phyloP scores from a whole-genome alignment of 371 early-diverging fungal genomes.

The Haplosporangium sp. region DNA sequence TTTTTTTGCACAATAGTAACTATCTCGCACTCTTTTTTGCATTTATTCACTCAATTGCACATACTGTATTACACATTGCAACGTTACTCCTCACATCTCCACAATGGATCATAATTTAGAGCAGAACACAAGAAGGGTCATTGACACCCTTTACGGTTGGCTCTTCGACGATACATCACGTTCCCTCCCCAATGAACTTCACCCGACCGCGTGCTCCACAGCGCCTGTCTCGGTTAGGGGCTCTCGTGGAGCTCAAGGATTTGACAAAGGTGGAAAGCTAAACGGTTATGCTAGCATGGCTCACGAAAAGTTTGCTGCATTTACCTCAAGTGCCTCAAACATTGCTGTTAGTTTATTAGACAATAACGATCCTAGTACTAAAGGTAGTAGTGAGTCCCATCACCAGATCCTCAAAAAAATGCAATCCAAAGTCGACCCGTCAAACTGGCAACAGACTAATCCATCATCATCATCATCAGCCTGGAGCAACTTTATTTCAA shows the following conservation, averaged over 20 bases:
- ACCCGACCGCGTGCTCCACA: constrained; percentile 1
- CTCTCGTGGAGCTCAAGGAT: not conserved
- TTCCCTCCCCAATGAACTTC: not conserved
- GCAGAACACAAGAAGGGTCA: constrained; percentile 12
- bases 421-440: not conserved
- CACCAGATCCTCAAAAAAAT: constrained; percentile 3
- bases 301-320: constrained; percentile 16
- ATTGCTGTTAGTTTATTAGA: constrained; percentile 11
- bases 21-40: not conserved
- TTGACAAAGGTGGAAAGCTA: not conserved
- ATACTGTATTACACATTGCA: not conserved
- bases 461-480: constrained; percentile 4
- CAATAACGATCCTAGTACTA: not conserved
- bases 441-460: constrained; percentile 5
- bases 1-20: not conserved
- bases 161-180: constrained; percentile 24
- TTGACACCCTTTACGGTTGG: constrained; percentile 29
- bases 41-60: not conserved
- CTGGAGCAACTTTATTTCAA: not conserved
- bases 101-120: constrained; percentile 18
- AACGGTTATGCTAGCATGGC: not conserved
- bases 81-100: not conserved
- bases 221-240: not conserved
- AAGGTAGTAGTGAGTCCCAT: not conserved
- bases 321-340: constrained; percentile 14